These are phyloP conservation scores for Metarhizium brunneum DNA, from an alignment of 2,329 filamentous ascomycete species.

Conservation along the genomic window DNA sequence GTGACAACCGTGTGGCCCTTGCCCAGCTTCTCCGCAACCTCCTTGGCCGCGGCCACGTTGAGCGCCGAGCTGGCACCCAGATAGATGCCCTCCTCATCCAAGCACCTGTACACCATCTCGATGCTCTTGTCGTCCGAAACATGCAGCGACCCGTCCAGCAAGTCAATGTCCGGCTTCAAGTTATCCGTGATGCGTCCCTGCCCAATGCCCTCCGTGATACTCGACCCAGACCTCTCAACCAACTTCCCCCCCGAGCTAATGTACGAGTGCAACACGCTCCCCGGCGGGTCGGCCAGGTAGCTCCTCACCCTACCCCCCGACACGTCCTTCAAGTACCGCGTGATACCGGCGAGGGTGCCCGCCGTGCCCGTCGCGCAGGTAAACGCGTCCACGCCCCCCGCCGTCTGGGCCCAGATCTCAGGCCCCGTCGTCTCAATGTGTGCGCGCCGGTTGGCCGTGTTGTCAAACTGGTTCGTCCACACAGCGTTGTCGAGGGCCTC, in stretches of 20 bases:
- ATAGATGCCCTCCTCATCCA: conserved; percentile 94
- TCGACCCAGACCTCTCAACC: conserved; percentile 70
- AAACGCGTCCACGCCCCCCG: conserved; percentile 80
- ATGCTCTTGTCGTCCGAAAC: conserved; percentile 92
- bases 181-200: conserved; percentile 97
- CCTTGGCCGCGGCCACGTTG: conserved; percentile 91
- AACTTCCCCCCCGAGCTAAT: conserved; percentile 77
- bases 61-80: conserved; percentile 87
- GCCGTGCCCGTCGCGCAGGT: conserved; percentile 91
- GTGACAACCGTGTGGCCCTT: conserved; percentile 88
- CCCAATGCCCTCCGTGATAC: conserved; percentile 96
- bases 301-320: conserved; percentile 71
- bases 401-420: conserved; percentile 92
- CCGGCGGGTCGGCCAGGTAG: conserved; percentile 89
- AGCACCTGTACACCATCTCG: conserved; percentile 92
- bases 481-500: conserved; percentile 78
- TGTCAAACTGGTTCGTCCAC: conserved; percentile 99
- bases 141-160: conserved; percentile 75
- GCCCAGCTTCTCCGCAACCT: conserved; percentile 85
- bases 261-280: conserved; percentile 88
- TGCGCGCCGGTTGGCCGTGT: conserved; percentile 83
- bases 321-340: conserved; percentile 78
- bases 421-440: conserved; percentile 96
- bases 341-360: conserved; percentile 82
- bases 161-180: conserved; percentile 70